Evolutionary conservation across 208 protist genomes (phyloP), one percentile per base, ranked within the genome.

Genomic region (Willaertia magna): DNA sequence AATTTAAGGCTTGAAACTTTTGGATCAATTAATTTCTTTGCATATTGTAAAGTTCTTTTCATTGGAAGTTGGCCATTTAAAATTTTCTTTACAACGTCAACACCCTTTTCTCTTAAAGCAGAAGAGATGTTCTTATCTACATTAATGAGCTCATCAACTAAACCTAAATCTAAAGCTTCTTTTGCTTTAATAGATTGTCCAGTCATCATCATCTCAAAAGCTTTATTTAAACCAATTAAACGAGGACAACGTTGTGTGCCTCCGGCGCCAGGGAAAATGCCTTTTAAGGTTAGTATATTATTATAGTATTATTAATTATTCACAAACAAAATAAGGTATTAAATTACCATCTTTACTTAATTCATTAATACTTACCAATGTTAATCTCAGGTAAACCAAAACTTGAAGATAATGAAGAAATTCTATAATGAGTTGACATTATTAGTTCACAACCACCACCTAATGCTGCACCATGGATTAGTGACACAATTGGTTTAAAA

Each of bases 231-330:
- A 2, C 94, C 93, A 43, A 94, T 90, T 0, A 90, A 88, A 18
- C 91, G 89, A 39, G 93, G 89, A 14, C 95, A 88, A n/a, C 93
- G 86, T 46, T 93, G 92, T n/a, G 89, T 92, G 39, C 93, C 94
- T 14, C 93, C 93, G 76, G 90, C 92, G 75, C 92, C 93, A 6
- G 94, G 93, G 4, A 94, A 90, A 59, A 95, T 87, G n/a, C 91
- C 92, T 14, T 3, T 93, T 92, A 78, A 95, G 92, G 12, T 51
- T 20, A 6, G 16, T 51, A 16, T 51, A 6, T 20, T 51, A 51
- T 51, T 51, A 51, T 51, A 6, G 16, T 51, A 20, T 20, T 51
- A 51, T 6, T 6, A 51, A 51, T 20, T 51, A 16, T 20, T 20
- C 16, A 51, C 48, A 51, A 6, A 16, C 48, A 51, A 51, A 20